phyloP scores from a whole-genome alignment of 2,329 filamentous ascomycete species.

The Colletotrichum cordylinicola region DNA sequence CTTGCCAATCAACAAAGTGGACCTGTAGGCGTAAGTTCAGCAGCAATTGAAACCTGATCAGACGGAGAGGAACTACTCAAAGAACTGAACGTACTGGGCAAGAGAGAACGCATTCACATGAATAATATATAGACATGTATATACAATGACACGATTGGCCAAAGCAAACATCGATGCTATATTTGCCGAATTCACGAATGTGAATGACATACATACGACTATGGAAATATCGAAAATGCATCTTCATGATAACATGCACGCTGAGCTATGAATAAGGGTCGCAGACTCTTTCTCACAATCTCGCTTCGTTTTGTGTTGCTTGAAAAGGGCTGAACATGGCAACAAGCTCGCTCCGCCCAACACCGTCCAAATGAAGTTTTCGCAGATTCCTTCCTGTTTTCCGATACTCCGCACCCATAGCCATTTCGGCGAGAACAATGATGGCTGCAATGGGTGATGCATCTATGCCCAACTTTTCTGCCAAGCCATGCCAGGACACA shows the following conservation, averaged over 20 bases:
- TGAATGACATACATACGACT: background rate
- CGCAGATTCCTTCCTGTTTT: background rate
- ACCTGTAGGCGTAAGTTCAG: background rate
- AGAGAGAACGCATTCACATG: too few relatives aligned
- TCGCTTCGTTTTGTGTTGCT: background rate
- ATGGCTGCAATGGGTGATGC: constrained; percentile 3
- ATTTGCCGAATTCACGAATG: background rate
- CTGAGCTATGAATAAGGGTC: background rate
- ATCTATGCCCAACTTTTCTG: background rate
- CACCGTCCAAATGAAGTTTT: background rate
- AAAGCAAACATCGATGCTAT: background rate
- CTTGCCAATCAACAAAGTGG: background rate
- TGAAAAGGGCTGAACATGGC: background rate
- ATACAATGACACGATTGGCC: background rate
- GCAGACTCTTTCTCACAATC: background rate
- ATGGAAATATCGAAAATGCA: background rate
- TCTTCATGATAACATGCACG: background rate
- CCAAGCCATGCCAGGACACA: background rate
- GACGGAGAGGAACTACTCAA: too few relatives aligned
- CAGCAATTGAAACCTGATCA: background rate
- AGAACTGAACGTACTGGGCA: too few relatives aligned
- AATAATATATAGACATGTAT: background rate
- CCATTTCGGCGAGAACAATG: constrained; percentile 6
- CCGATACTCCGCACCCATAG: background rate
- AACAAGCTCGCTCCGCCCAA: background rate